Conservation (phyloP, 1,284 basidiomycete genomes). For the Blastosporella zonata region DNA sequence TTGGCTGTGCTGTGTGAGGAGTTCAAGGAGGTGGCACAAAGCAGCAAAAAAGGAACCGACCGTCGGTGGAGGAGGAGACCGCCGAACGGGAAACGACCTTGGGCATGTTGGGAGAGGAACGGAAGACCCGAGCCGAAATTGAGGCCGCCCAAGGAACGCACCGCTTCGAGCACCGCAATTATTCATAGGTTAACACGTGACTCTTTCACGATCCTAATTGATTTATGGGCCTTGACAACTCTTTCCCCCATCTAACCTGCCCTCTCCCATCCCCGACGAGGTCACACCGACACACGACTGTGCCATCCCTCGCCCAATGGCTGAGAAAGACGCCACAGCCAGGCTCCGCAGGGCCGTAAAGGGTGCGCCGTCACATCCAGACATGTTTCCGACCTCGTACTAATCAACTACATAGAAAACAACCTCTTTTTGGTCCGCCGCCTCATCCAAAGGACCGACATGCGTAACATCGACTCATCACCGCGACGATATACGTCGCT, state of each 20-base stretch:
- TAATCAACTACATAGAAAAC: conserved; percentile 63
- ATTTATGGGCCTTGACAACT: conserved; percentile 14
- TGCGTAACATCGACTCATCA: conserved; percentile 83
- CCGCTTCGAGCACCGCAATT: conserved; percentile 20
- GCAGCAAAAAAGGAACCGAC: conserved; percentile 35
- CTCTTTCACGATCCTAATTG: conserved; percentile 18
- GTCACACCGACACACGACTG: background rate
- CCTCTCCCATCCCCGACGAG: background rate
- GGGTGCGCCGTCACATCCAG: conserved; percentile 40
- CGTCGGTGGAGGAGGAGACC: conserved; percentile 77
- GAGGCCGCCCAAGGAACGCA: conserved; percentile 14
- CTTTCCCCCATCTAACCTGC: conserved; percentile 12
- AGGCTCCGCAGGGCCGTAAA: conserved; percentile 78
- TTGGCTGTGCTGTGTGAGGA: conserved; percentile 59
- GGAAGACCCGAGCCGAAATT: conserved; percentile 4
- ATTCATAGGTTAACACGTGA: conserved; percentile 21
- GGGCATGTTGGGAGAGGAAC: conserved; percentile 48
- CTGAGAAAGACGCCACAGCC: conserved; percentile 74
- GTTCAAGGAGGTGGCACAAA: conserved; percentile 9
- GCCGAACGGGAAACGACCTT: conserved; percentile 81
- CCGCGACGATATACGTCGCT: conserved; percentile 78
- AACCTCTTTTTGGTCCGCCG: conserved; percentile 87
- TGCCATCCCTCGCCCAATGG: conserved; percentile 44
- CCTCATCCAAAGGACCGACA: conserved; percentile 76
- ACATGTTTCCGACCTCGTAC: conserved; percentile 12